These are phyloP conservation scores for Thalassiosira oceanica DNA, from an alignment of 352 stramenopile species.

Conservation along the genomic window DNA sequence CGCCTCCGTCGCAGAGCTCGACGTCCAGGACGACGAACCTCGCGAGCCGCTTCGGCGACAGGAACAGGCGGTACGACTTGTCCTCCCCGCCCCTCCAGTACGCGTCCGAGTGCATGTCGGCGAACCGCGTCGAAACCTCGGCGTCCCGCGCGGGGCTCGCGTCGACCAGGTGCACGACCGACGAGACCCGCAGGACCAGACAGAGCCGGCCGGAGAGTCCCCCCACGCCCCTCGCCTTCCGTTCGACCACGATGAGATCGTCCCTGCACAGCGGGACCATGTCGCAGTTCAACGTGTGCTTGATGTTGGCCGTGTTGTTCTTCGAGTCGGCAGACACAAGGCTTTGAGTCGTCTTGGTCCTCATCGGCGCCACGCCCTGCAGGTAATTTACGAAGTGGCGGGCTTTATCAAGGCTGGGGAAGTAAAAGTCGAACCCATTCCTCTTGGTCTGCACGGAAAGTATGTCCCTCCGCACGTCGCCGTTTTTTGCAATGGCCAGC, in stretches of 20 bases:
- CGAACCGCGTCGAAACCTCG: conserved; percentile 40
- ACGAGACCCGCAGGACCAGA: conserved; percentile 71
- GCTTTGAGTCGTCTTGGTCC: conserved; percentile 94
- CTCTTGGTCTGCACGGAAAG: conserved; percentile 94
- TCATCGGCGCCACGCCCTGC: conserved; percentile 90
- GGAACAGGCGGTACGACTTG: conserved; percentile 67
- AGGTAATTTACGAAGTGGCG: conserved; percentile 97
- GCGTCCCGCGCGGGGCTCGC: conserved; percentile 55
- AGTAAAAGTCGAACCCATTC: conserved; percentile 99
- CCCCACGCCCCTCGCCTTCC: conserved; percentile 44
- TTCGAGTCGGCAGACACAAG: conserved; percentile 97
- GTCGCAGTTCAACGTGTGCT: conserved; percentile 97
- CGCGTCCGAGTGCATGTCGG: conserved; percentile 58
- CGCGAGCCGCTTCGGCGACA: conserved; percentile 61
- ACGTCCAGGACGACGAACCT: conserved; percentile 80
- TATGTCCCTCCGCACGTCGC: conserved; percentile 84
- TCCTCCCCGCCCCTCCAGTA: conserved; percentile 79
- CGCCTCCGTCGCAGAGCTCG: conserved; percentile 50
- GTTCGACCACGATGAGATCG: conserved; percentile 84
- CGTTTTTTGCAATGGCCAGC: conserved; percentile 98
- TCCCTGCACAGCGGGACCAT: conserved; percentile 98
- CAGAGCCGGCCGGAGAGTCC: conserved; percentile 66
- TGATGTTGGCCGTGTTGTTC: conserved; percentile 99
- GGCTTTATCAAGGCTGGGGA: conserved; percentile 92
- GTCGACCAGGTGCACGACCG: conserved; percentile 66